Evolutionary conservation across 1,284 basidiomycete species (phyloP), one percentile per base, ranked within the genome.

Genomic region (Heimioporus retisporus): DNA sequence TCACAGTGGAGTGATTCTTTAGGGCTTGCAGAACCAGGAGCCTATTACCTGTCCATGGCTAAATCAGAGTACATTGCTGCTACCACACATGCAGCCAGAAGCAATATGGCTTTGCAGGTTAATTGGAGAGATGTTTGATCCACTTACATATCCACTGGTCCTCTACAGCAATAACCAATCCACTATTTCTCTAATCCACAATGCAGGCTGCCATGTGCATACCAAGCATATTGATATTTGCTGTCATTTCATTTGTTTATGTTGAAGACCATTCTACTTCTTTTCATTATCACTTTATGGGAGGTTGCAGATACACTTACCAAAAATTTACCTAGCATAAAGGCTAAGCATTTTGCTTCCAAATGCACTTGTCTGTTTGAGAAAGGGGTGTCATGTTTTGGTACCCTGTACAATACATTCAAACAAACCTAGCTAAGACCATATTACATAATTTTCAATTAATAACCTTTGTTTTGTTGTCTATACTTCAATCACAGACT

Each of bases 331-430:
- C 40, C 65, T 23, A 31, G 18, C 19, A 11, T 48, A 2, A 63
- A 63, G 16, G 61, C 56, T 1, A 65, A 65, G 16, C 56, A 65
- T 15, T 64, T 65, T 8, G 56, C 56, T 2, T 48, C n/a, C 1
- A 5, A 63, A 25, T 43, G 18, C 18, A 15, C 44, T 11, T 35
- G 35, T 60, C 54, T 23, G 15, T 28, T 64, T 64, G 58, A 64
- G 63, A 35, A n/a, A 40, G 42, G 28, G 25, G 35, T 35, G 35
- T 35, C 10, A 35, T 35, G 35, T 35, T 35, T 35, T 35, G 10
- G 6, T 35, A 28, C 28, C 28, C 28, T 28, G 28, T 28, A 28
- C 28, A 28, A 28, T 28, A 28, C 28, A 11, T 11, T 35, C 35
- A 35, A 35, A 35, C 35, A 35, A 11, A 35, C 35, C 10, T 35